Percentiles rank a stretch among this genome's conserved stretches.
These are phyloP conservation scores for Phylloporus sp. DNA, from an alignment of 768 basidiomycete genomes.

Conservation along the genomic window DNA sequence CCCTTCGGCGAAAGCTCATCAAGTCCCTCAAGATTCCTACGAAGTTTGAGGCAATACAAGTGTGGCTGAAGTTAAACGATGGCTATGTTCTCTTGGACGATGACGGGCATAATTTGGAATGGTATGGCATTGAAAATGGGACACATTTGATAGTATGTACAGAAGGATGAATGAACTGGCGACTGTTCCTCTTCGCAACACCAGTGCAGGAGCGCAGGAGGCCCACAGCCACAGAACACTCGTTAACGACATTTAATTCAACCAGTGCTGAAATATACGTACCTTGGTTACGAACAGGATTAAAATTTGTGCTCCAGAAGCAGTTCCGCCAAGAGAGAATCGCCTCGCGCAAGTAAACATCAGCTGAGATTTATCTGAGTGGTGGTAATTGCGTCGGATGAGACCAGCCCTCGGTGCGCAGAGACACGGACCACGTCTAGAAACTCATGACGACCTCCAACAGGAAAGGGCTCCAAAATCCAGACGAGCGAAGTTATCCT, in stretches of 20 bases:
- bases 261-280: constrained; percentile 2
- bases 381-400: constrained; percentile 2
- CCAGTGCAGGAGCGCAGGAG: constrained; percentile 7
- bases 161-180: constrained; percentile 9
- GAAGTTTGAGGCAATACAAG: constrained; percentile 32
- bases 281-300: constrained; percentile 15
- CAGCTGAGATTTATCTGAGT: background rate
- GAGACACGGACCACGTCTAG: constrained; percentile 7
- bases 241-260: constrained; percentile 5
- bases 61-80: constrained; percentile 60
- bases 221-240: constrained; percentile 9
- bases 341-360: constrained; percentile 5
- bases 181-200: background rate
- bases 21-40: constrained; percentile 42
- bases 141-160: constrained; percentile 33
- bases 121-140: constrained; percentile 68
- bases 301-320: background rate
- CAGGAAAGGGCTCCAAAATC: constrained; percentile 21
- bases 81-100: constrained; percentile 47
- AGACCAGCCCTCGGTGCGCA: constrained; percentile 14
- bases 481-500: constrained; percentile 29
- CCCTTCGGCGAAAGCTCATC: constrained; percentile 60
- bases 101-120: constrained; percentile 55
- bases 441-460: constrained; percentile 24
- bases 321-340: background rate